These are phyloP conservation scores for Chondrus crispus DNA, from an alignment of 23 red algal genomes.

Conservation along the genomic window DNA sequence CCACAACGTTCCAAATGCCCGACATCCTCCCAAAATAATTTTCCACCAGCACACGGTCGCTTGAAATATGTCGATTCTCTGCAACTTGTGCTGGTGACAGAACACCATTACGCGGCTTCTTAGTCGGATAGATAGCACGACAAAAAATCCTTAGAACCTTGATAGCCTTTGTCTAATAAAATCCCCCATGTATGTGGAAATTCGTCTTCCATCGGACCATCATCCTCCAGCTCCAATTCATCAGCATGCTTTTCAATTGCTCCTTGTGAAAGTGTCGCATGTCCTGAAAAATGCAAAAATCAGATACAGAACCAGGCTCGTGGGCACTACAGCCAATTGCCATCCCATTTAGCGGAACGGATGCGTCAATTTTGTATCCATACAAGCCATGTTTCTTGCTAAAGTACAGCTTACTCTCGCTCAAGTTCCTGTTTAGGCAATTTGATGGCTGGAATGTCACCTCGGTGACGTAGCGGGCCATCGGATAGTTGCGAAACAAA, in stretches of 20 bases:
- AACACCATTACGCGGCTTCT: background rate
- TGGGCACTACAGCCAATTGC: too few species aligned
- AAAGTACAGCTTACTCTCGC: background rate
- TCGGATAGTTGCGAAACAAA: background rate
- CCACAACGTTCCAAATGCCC: too few species aligned
- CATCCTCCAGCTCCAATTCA: background rate
- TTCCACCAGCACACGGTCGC: background rate
- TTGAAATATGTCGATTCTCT: background rate
- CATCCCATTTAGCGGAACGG: too few species aligned
- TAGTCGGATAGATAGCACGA: background rate
- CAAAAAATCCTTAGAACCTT: background rate
- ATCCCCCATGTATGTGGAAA: background rate
- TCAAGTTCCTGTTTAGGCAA: background rate
- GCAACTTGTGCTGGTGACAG: background rate
- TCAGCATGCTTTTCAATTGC: background rate
- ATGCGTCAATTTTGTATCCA: background rate
- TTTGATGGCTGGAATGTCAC: background rate
- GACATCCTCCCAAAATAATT: background rate
- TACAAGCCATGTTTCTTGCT: background rate
- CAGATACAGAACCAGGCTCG: too few species aligned
- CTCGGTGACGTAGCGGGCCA: background rate
- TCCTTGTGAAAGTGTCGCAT: too few species aligned
- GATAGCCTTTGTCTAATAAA: conserved; percentile 10
- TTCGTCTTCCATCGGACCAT: background rate
- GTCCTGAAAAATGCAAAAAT: too few species aligned